Evolutionary conservation across 192 early-diverging fungal genomes (phyloP), one percentile per base, ranked within the genome.

Genomic region (Umbelopsis ramanniana): DNA sequence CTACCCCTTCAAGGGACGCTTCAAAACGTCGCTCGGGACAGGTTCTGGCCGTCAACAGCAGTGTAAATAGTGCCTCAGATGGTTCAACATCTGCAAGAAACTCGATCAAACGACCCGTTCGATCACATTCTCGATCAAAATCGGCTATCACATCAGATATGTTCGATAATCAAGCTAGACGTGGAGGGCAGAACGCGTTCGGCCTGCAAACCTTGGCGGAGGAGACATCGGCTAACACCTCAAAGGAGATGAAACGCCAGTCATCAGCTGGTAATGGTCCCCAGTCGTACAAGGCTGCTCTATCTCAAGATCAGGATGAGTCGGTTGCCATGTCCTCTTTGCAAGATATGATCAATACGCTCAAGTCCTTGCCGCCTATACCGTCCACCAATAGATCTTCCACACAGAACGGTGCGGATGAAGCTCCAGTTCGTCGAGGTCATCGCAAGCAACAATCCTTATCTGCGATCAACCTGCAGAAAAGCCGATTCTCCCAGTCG

Each of bases 311-410:
- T 40, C 73, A 80, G 43, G 79, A 80, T 45, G 54, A 68, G 7
- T 73, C 79, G 7, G 78, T 78, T 38, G 77, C 83, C 1, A 54
- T 88, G 11, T 74, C 84, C 53, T 85, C 83, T 21, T 54, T 88
- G 40, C 87, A 86, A 50, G 72, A 85, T 46, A 86, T 86, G 45
- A 88, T 88, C 45, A 83, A 78, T 52, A 84, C 75, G 26, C 72
- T 88, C 24, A 86, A 85, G 45, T 80, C 55, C 48, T 55, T 88
- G 6, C 85, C 87, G 21, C 72, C 82, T 40, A 63, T 74, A 52
- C 75, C 70, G 6, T 38, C 70, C 14, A 37, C 69, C 8, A 66
- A 71, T 23, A 46, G 48, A 68, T 37, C 26, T 5, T 63, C 57
- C 2, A 19, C 33, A 7, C 57, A 63, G 33, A 63, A 37, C 26